Evolutionary conservation across 2,329 filamentous ascomycete species (phyloP).

Genomic region (Hirsutella rhossiliensis): DNA sequence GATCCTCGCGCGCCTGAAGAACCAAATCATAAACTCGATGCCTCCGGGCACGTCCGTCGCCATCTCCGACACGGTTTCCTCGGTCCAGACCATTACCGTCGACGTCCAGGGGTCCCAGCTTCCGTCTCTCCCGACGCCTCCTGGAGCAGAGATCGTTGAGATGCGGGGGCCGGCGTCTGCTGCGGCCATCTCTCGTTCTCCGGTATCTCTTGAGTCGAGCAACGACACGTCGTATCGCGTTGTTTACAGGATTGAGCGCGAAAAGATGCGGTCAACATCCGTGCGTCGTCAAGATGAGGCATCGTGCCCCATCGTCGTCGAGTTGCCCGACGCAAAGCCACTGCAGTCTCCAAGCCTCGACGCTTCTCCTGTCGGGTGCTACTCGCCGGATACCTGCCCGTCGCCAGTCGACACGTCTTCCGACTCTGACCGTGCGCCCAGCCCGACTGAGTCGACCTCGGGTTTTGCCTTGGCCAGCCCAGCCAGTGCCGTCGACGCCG

Average conservation of each 20-base stretch:
- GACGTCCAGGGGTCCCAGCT: constrained; percentile 43
- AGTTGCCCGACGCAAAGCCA: constrained; percentile 13
- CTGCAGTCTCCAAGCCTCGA: background rate
- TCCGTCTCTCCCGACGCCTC: constrained; percentile 39
- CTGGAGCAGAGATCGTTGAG: constrained; percentile 47
- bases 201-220: constrained; percentile 9
- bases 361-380: background rate
- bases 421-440: background rate
- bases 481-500: constrained; percentile 7
- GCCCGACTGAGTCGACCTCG: background rate
- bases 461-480: background rate
- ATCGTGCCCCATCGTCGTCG: constrained; percentile 12
- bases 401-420: background rate
- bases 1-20: constrained; percentile 30
- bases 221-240: constrained; percentile 34
- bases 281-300: constrained; percentile 21
- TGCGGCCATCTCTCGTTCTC: constrained; percentile 3
- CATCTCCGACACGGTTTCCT: constrained; percentile 46
- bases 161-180: constrained; percentile 17
- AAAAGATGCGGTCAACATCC: constrained; percentile 30
- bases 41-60: constrained; percentile 45
- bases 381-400: background rate
- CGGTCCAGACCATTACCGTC: constrained; percentile 52
- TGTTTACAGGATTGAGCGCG: constrained; percentile 47
- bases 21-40: constrained; percentile 41